phyloP scores from a whole-genome alignment of 2,329 filamentous ascomycete genomes.

The Madurella fahalii region DNA sequence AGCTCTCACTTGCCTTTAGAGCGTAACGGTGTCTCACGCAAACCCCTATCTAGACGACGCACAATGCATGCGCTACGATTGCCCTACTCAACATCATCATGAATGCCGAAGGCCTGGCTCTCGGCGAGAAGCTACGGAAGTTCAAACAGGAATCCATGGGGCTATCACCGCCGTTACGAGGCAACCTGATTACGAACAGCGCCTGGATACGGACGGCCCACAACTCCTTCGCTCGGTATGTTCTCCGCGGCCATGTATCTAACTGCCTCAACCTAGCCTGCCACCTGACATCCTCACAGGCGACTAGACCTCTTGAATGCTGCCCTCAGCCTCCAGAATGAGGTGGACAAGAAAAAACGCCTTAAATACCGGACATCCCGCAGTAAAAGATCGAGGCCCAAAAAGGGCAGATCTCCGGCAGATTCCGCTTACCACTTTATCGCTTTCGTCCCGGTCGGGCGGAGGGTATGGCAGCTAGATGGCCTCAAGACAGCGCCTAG shows the following conservation, averaged over 20 bases:
- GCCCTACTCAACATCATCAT: slow-evolving; percentile 91
- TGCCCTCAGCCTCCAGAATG: slow-evolving; percentile 61
- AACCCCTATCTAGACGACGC: slow-evolving; percentile 58
- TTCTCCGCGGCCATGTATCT: slow-evolving; percentile 1
- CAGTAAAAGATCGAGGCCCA: neutral
- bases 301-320: slow-evolving; percentile 72
- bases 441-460: slow-evolving; percentile 75
- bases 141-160: slow-evolving; percentile 70
- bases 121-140: slow-evolving; percentile 64
- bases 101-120: slow-evolving; percentile 63
- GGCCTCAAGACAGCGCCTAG: slow-evolving; percentile 71
- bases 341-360: slow-evolving; percentile 41
- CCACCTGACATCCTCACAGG: slow-evolving; percentile 34
- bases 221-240: slow-evolving; percentile 76
- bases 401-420: slow-evolving; percentile 34
- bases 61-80: slow-evolving; percentile 87
- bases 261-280: neutral
- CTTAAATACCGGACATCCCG: slow-evolving; percentile 4
- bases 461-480: slow-evolving; percentile 81
- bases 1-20: slow-evolving; percentile 19
- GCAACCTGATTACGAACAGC: slow-evolving; percentile 70
- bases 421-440: slow-evolving; percentile 80
- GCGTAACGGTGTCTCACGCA: neutral
- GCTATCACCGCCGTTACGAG: slow-evolving; percentile 69
- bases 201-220: slow-evolving; percentile 75